Percentiles rank a stretch among this genome's conserved stretches.
Evolutionary conservation across 1,139 yeast species (phyloP).

Genomic region (Magnusiomyces magnusii): DNA sequence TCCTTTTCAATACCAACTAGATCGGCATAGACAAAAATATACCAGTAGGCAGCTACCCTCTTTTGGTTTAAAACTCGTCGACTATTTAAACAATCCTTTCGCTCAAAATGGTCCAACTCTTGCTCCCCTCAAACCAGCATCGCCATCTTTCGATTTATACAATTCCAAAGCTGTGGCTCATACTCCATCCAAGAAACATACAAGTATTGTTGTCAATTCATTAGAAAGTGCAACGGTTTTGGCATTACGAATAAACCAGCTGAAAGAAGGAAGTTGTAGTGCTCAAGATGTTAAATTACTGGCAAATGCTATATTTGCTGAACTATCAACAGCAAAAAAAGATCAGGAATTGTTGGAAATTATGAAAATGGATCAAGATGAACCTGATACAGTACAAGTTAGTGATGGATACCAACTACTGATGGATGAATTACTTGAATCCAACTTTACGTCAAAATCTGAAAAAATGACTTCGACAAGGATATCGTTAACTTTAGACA

Average conservation of each 20-base stretch:
- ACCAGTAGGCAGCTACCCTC: not conserved
- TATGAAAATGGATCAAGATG: too few species aligned
- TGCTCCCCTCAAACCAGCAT: not conserved
- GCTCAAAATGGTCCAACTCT: not conserved
- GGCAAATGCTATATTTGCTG: conserved; percentile 1
- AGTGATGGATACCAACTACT: not conserved
- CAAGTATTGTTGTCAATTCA: not conserved
- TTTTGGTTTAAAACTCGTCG: not conserved
- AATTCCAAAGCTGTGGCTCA: not conserved
- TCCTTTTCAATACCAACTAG: not conserved
- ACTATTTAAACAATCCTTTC: not conserved
- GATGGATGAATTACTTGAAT: not conserved
- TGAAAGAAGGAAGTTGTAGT: conserved; percentile 1
- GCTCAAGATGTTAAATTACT: conserved; percentile 1
- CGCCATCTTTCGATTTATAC: not conserved
- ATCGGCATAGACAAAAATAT: not conserved
- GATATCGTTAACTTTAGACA: conserved; percentile 9
- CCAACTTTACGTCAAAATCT: not conserved
- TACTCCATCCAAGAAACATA: not conserved
- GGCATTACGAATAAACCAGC: conserved; percentile 9
- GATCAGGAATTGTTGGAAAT: not conserved
- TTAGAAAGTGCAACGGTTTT: conserved; percentile 9
- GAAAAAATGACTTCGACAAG: not conserved
- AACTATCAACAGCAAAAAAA: not conserved
- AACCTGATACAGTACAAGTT: not conserved